Percentiles rank a stretch among this genome's conserved stretches.
These are phyloP conservation scores for Ogataea henricii DNA, from an alignment of 805 yeast species.

Conservation along the genomic window DNA sequence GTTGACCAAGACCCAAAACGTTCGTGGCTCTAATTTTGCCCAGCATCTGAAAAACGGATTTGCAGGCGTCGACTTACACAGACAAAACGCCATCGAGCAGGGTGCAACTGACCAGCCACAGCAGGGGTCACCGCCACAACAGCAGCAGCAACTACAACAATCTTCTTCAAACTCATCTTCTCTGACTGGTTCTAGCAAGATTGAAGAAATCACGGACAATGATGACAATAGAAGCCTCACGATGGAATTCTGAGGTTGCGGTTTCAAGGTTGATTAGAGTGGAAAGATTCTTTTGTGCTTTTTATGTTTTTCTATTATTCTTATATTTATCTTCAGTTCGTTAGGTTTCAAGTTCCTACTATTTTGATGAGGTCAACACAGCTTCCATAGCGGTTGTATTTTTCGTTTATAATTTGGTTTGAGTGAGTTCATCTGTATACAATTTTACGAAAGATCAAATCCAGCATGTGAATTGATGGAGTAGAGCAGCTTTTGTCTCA, in stretches of 20 bases:
- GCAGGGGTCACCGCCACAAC: not conserved
- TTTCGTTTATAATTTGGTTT: not conserved
- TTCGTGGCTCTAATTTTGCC: constrained; percentile 49
- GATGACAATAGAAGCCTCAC: not conserved
- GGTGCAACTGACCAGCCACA: constrained; percentile 2
- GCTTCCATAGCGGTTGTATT: not conserved
- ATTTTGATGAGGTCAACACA: too few relatives aligned
- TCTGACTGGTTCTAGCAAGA: constrained; percentile 9
- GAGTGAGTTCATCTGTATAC: not conserved
- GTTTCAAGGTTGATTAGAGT: not conserved
- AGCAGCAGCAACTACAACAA: too few relatives aligned
- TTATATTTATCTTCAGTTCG: not conserved
- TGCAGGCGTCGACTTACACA: constrained; percentile 16
- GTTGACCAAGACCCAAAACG: constrained; percentile 46
- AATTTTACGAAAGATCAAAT: constrained; percentile 67
- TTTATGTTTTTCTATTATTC: not conserved
- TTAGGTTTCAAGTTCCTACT: too few relatives aligned
- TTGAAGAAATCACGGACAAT: constrained; percentile 16
- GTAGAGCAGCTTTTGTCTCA: constrained; percentile 68
- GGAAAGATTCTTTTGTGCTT: not conserved
- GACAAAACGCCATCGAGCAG: constrained; percentile 11
- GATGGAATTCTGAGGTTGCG: constrained; percentile 2
- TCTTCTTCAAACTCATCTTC: not conserved
- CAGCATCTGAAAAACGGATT: constrained; percentile 27
- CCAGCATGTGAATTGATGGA: constrained; percentile 84